These are phyloP conservation scores for Diversispora epigaea DNA, from an alignment of 192 early-diverging fungal species.

Conservation along the genomic window DNA sequence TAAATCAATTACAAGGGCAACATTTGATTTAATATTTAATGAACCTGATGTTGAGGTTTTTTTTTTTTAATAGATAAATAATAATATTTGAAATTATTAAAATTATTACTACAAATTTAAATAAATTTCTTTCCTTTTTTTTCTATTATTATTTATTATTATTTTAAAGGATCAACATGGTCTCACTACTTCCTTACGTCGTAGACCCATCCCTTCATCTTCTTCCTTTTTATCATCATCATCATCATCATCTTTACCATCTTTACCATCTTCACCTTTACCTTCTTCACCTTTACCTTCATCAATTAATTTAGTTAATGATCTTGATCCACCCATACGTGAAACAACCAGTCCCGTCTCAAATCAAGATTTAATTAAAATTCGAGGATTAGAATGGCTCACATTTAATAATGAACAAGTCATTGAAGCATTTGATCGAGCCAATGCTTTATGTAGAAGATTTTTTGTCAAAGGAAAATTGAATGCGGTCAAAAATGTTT, in stretches of 20 bases:
- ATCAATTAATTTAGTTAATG: neutral
- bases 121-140: too few relatives aligned
- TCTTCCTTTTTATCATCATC: too few relatives aligned
- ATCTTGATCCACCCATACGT: neutral
- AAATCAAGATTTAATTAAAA: neutral
- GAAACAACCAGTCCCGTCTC: neutral
- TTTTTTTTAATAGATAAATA: neutral
- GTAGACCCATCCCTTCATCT: too few relatives aligned
- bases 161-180: too few relatives aligned
- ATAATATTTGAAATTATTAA: neutral
- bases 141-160: too few relatives aligned
- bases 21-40: slow-evolving; percentile 22
- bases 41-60: neutral
- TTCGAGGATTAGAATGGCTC: slow-evolving; percentile 14
- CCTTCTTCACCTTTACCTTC: too few relatives aligned
- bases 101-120: too few relatives aligned
- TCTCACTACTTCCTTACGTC: too few relatives aligned
- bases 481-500: neutral
- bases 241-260: too few relatives aligned
- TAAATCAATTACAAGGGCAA: neutral
- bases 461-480: slow-evolving; percentile 9
- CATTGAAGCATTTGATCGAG: neutral
- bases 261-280: too few relatives aligned
- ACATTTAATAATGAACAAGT: slow-evolving; percentile 7
- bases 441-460: slow-evolving; percentile 14